Conservation (phyloP, 208 protist genomes). For the Sergeia podlipaevii region DNA sequence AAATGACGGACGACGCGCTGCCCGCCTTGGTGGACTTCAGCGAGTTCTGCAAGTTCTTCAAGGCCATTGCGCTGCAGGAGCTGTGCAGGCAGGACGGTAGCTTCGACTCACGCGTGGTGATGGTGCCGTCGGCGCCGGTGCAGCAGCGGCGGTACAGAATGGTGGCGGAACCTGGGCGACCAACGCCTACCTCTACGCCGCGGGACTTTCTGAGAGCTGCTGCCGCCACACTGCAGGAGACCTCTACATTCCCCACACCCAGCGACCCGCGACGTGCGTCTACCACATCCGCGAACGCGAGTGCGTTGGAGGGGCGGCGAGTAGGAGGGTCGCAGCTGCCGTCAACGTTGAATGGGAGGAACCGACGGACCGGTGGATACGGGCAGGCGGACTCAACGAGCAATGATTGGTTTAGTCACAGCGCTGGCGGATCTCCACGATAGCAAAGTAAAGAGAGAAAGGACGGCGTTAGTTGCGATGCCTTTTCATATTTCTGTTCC, state of each 20-base stretch:
- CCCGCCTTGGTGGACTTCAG: conserved; percentile 63
- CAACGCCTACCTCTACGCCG: no score
- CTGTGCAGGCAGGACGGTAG: conserved; percentile 26
- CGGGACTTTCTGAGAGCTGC: no score
- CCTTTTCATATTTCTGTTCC: no score
- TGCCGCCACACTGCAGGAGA: not conserved
- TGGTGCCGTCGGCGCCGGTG: not conserved
- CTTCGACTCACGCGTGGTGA: conserved; percentile 14
- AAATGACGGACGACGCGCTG: conserved; percentile 5
- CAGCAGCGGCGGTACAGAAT: not conserved
- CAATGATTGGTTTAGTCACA: no score
- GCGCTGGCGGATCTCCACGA: no score
- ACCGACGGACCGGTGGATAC: no score
- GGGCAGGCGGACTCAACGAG: no score
- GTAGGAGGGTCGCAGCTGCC: no score
- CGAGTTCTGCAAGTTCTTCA: conserved; percentile 69
- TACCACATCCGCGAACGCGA: not conserved
- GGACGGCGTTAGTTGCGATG: no score
- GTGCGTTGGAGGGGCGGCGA: not conserved
- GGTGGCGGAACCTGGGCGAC: not conserved
- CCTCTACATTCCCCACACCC: not conserved
- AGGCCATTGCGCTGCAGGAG: conserved; percentile 43
- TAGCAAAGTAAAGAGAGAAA: no score
- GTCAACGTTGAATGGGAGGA: no score
- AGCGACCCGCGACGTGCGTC: not conserved